Evolutionary conservation across 1,284 basidiomycete species (phyloP).

Genomic region (Rhodotorula sp.): DNA sequence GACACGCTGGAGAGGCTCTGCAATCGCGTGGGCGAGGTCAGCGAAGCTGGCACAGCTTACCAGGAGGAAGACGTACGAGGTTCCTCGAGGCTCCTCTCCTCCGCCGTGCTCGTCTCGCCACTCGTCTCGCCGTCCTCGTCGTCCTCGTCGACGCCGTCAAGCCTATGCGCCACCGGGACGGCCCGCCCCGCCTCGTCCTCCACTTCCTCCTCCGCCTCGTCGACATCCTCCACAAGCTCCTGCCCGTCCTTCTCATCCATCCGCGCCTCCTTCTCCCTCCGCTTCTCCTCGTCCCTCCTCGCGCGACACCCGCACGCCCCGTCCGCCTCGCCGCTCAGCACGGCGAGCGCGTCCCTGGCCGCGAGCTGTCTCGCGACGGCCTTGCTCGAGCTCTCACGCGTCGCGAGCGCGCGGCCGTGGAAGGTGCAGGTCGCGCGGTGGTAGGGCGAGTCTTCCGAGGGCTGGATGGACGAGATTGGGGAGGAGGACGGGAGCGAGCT

Average conservation of each 20-base stretch:
- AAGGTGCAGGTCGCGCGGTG: conserved; percentile 17
- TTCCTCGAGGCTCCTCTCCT: background rate
- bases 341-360: conserved; percentile 11
- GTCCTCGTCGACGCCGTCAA: background rate
- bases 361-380: conserved; percentile 37
- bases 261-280: background rate
- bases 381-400: conserved; percentile 15
- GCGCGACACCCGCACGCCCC: conserved; percentile 1
- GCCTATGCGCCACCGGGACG: background rate
- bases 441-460: background rate
- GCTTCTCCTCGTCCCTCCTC: background rate
- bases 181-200: background rate
- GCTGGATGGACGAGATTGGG: background rate
- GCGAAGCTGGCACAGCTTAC: too few relatives aligned
- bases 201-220: background rate
- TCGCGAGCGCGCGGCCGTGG: conserved; percentile 15
- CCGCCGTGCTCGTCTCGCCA: background rate
- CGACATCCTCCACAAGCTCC: background rate
- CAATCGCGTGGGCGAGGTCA: too few relatives aligned
- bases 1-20: background rate
- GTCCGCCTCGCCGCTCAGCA: conserved; percentile 2
- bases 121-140: background rate
- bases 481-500: background rate
- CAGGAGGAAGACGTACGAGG: background rate
- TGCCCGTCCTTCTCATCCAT: background rate